Evolutionary conservation across 2,329 filamentous ascomycete genomes (phyloP), one percentile per base, ranked within the genome.

Genomic region (Trichoderma aggressivum): DNA sequence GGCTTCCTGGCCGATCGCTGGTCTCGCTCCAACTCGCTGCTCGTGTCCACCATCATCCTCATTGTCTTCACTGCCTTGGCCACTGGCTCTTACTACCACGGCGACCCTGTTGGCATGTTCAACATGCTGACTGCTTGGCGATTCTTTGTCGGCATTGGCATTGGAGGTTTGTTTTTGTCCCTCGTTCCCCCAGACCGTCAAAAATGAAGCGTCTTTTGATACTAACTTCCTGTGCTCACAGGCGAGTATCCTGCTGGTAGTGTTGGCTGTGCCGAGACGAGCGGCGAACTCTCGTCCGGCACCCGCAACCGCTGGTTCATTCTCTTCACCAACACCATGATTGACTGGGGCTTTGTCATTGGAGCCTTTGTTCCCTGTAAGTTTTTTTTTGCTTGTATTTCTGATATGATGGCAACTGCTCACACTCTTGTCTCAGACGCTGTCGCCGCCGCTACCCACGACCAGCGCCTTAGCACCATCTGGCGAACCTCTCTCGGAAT

Each of bases 251-350:
- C 92, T 0, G 92, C 92, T 55, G 94, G 94, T 4, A 93, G 89
- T 72, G 94, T 98, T 0, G 92, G 91, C 2, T 92, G 90, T 67
- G 93, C 94, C 3, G 94, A 98, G 81, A 91, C 91, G 5, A 94
- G 91, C 0, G 92, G 93, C 26, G 93, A 97, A 78, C 84, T 98
- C 72, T 93, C 94, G 80, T 80, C 82, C 18, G 94, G 94, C 12
- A 91, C 91, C 18, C 86, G 94, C n/a, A 95, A 98, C 78, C 86
- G 92, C 50, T 97, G 94, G 93, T 98, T 94, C 78, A 93, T 95
- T 76, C 85, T 97, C 74, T 97, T 96, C 80, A 97, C 93, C 60
- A 97, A 97, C 80, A 89, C 92, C 28, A 92, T 94, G 85, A 97
- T 97, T 72, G 93, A 97, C 78, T 88, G 82, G 77, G 94, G 93